These are phyloP conservation scores for Phalaenopsis equestris DNA, from an alignment of 106 monocot species.

Conservation along the genomic window DNA sequence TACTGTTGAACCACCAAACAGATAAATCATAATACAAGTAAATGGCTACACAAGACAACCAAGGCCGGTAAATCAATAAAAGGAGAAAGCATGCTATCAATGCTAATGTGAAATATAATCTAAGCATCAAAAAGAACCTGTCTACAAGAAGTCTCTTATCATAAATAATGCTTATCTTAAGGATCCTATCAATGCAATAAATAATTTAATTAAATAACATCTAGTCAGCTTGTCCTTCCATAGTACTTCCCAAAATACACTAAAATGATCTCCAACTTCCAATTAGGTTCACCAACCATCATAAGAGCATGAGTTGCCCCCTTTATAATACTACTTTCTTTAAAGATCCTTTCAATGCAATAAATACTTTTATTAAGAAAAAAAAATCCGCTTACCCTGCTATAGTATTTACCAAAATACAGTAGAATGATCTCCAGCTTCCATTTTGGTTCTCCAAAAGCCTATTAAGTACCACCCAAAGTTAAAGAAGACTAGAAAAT, in stretches of 20 bases:
- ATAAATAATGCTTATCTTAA: neutral
- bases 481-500: neutral
- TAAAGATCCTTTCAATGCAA: neutral
- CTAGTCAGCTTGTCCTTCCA: neutral
- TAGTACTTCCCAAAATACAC: constrained; percentile 4
- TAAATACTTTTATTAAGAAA: neutral
- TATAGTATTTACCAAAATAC: constrained; percentile 10
- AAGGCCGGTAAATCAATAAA: neutral
- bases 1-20: neutral
- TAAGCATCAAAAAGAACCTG: neutral
- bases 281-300: neutral
- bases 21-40: neutral
- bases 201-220: neutral
- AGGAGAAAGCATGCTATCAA: neutral
- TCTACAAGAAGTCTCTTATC: neutral
- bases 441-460: constrained; percentile 5
- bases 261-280: constrained; percentile 6
- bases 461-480: neutral
- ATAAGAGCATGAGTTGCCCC: neutral
- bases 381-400: neutral
- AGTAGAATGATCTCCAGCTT: constrained; percentile 6
- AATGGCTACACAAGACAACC: neutral
- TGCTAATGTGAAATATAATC: neutral
- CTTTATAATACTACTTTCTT: neutral
- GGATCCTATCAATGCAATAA: neutral